Base-by-base conservation (phyloP, 768 basidiomycete species). In the Termitomyces sp. region DNA sequence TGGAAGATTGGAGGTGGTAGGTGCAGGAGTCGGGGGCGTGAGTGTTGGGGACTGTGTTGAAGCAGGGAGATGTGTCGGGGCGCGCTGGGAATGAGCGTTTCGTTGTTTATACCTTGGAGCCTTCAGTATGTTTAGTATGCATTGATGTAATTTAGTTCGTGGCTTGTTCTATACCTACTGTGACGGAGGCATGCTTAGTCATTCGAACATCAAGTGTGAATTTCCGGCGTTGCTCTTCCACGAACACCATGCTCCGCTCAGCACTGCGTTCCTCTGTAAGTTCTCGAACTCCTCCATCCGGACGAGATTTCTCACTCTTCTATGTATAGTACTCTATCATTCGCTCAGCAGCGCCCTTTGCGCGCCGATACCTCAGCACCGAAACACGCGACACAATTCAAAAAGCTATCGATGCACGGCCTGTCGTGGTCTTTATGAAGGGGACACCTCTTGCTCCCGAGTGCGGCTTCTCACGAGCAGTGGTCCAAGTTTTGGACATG, bases 381-480 rank as follows among this genome's bases (percentile, higher is more conserved):
- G 83, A 90, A 58, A 75, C 81, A 5, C 82, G 87, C 22, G 63
- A 77, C 12, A 74, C 80, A 64, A 83, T 92, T n/a, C 81, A 89
- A 68, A 71, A 83, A 63, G 94, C 94, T 2, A 81, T 98, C 27
- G 72, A 79, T 8, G 74, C 80, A 1, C 83, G 82, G 44, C 94
- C 94, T 0, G 81, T 98, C 6, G 97, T 99, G 1, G 76, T 98
- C 5, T 98, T 99, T 77, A 98, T 99, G 96, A 99, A 99, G 69
- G 97, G 97, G 10, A 93, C 89, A 16, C 93, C 91, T 0, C 79
- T 85, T 24, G 68, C 77, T 6, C 96, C 96, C 2, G 86, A 94
- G 65, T 98, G 96, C 60, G 96, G 96, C 13, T 99, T 98, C 81
- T 97, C 94, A 18, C 83, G 96, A 51, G 96, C 96, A 0, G 94